Evolutionary conservation across 345 rosid genomes (phyloP), one percentile per base, ranked within the genome.

Genomic region (Boechera divaricarpa): DNA sequence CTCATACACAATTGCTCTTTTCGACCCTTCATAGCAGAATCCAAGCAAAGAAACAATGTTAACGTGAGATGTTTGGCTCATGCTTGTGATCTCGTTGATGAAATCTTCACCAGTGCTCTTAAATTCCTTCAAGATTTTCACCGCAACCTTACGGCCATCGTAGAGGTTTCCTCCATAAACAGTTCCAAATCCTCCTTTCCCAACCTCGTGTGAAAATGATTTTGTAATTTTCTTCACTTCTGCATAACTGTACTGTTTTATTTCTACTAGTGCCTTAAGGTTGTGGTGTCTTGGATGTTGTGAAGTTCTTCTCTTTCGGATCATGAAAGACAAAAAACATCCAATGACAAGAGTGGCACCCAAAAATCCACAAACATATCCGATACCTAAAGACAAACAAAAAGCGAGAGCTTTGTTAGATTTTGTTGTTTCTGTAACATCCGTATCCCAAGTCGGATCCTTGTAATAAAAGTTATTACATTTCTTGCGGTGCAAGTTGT

Each of bases 11-110:
- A 85, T 47, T 21, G 83, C 86, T 73, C 81, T 65, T 56, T 63
- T 81, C 0, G 48, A 71, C 47, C 67, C 77, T 24, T 76, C 69
- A 15, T 65, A 80, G 47, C 89, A 86, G 6, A 80, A 86, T 0
- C 87, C 87, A 7, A 82, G 54, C 4, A 82, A 48, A 35, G 58
- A 28, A 10, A 83, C 87, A 35, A 83, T 44, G 52, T 86, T 83
- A 6, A 86, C 75, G 60, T 85, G 88, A 2, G 85, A 81, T 44
- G 83, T 85, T 60, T 76, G 77, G n/a, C 83, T 60, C 15, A 86
- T 83, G 78, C 82, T 82, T 0, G 67, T 81, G 1, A 83, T 81
- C 80, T 85, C 86, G 16, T 85, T 84, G 5, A 79, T 79, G 56
- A 85, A 83, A 0, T 77, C 86, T 69, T 83, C 81, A 0, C 83